A percentile compares a stretch with the other conserved stretches of the same genome.
These are phyloP conservation scores for Gossypium gossypioides DNA, from an alignment of 441 rosid genomes.

Conservation along the genomic window DNA sequence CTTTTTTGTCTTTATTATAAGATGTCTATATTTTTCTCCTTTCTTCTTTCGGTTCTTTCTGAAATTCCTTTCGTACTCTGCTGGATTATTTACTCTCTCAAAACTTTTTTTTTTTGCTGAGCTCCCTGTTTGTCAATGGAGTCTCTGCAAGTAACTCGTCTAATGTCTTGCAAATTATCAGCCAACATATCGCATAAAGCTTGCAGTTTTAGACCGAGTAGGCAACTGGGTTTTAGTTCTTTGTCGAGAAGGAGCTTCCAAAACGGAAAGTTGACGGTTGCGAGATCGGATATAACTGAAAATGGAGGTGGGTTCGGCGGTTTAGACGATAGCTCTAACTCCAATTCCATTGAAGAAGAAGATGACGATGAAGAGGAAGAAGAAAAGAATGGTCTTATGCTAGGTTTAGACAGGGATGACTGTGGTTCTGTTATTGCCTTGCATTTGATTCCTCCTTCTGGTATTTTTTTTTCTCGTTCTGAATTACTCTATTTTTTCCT, in stretches of 20 bases:
- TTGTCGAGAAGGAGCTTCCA: constrained; percentile 17
- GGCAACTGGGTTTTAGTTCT: constrained; percentile 23
- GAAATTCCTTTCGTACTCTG: constrained; percentile 8
- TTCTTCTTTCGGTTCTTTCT: neutral
- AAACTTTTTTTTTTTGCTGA: neutral
- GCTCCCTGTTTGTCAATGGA: constrained; percentile 25
- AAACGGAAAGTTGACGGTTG: constrained; percentile 23
- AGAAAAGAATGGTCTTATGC: constrained; percentile 22
- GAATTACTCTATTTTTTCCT: neutral
- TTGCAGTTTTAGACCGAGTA: constrained; percentile 9
- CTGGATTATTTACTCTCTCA: neutral
- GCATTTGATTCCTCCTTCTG: constrained; percentile 39
- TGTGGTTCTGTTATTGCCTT: constrained; percentile 59
- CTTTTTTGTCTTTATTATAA: neutral
- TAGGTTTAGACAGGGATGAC: constrained; percentile 47
- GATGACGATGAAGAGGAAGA: constrained; percentile 5
- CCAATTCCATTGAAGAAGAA: constrained; percentile 21
- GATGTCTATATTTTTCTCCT: neutral
- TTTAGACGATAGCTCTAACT: constrained; percentile 14
- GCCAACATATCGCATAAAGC: neutral
- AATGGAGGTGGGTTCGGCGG: constrained; percentile 1
- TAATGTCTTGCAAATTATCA: constrained; percentile 15
- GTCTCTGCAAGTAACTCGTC: constrained; percentile 26
- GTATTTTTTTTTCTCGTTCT: constrained; percentile 22
- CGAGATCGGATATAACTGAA: constrained; percentile 17